Conservation (phyloP, 345 rosid genomes). For the Salix arbutifolia region DNA sequence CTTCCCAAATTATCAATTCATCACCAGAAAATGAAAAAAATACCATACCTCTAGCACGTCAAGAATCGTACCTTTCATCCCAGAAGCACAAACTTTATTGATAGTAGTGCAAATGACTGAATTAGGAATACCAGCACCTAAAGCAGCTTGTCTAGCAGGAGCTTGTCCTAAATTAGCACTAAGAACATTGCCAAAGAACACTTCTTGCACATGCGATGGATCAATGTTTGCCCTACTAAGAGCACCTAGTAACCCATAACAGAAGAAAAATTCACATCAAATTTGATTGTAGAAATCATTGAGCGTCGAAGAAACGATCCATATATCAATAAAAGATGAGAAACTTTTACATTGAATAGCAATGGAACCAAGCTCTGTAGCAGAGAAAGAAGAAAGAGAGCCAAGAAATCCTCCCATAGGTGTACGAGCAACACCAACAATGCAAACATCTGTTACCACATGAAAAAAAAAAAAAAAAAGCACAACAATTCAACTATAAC, state of each 20-base stretch:
- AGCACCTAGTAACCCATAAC: conserved; percentile 31
- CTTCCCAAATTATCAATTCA: not conserved
- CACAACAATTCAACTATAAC: too few species aligned
- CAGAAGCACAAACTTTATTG: conserved; percentile 32
- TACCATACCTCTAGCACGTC: not conserved
- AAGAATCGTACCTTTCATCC: conserved; percentile 24
- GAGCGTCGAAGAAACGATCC: not conserved
- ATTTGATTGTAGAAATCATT: too few species aligned
- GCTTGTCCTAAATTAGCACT: conserved; percentile 97
- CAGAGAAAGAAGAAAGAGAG: conserved; percentile 27
- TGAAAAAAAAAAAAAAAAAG: too few species aligned
- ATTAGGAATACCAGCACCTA: conserved; percentile 58
- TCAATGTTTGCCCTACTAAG: conserved; percentile 79
- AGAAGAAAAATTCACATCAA: not conserved
- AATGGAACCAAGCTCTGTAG: conserved; percentile 28
- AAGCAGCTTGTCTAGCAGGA: conserved; percentile 96
- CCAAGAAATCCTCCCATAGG: conserved; percentile 35
- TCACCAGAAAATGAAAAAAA: not conserved
- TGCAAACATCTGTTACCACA: conserved; percentile 19
- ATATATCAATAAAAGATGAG: not conserved
- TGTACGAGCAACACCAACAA: conserved; percentile 27
- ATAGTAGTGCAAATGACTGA: conserved; percentile 31
- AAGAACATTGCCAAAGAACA: conserved; percentile 89
- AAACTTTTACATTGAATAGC: conserved; percentile 10
- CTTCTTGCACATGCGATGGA: conserved; percentile 91